Percentiles rank a stretch among this genome's conserved stretches.
Conservation (phyloP, 768 basidiomycete genomes). For the Kwoniella shandongensis region DNA sequence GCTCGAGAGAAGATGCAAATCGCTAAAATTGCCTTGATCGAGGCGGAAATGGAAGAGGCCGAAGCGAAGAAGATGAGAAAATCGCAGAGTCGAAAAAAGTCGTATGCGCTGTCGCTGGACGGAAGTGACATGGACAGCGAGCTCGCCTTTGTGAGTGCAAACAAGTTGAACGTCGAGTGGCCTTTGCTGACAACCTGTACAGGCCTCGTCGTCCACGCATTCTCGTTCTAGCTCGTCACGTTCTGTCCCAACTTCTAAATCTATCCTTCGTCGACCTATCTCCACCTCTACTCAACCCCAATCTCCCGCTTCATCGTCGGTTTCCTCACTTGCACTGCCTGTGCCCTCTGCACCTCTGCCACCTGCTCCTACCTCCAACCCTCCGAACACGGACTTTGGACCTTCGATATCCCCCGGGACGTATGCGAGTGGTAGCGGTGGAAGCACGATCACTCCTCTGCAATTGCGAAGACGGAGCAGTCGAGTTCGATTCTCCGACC, state of each 20-base stretch:
- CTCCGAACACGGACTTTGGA: conserved; percentile 10
- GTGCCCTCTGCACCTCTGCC: conserved; percentile 12
- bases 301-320: background rate
- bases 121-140: background rate
- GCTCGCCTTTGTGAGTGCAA: background rate
- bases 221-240: conserved; percentile 1
- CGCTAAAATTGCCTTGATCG: conserved; percentile 10
- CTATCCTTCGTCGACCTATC: conserved; percentile 13
- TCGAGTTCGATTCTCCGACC: conserved; percentile 20
- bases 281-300: background rate
- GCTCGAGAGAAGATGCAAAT: conserved; percentile 17
- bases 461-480: conserved; percentile 10
- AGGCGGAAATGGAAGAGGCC: conserved; percentile 10
- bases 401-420: conserved; percentile 4
- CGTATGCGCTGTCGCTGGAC: background rate
- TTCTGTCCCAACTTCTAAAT: background rate
- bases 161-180: background rate
- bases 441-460: background rate
- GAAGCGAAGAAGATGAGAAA: background rate
- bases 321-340: conserved; percentile 1
- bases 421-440: background rate
- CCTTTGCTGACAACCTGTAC: background rate
- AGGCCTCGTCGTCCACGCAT: background rate
- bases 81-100: conserved; percentile 9
- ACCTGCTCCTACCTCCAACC: background rate